Base-by-base conservation (phyloP, 2,329 filamentous ascomycete species). In the Scytalidium sp. region DNA sequence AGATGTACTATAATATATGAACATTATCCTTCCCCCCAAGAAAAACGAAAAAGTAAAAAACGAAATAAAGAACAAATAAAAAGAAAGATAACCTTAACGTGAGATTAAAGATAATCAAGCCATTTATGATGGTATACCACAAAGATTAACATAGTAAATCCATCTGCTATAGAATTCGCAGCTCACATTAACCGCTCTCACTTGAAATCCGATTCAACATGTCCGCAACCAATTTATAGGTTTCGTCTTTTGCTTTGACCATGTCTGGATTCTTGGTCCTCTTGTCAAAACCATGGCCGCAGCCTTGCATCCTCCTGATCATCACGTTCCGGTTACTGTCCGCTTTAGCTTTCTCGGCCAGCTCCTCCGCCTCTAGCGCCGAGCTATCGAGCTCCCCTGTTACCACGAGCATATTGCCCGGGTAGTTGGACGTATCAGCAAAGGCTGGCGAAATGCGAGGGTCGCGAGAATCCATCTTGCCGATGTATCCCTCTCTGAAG, bases 361-460 rank as follows among this genome's bases (percentile, higher is more conserved):
- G 56, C 9, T 47, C 59, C 43, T 70, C 64, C 0, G 61, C 62
- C 48, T 74, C 72, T 1, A 59, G 58, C 1, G 60, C 62, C 21
- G 72, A 60, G n/a, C 49, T 53, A 56, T 74, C 71, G 2, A 65
- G 60, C 3, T 62, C 68, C 6, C 60, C 64, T 1, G 66, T 65
- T 44, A 73, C 49, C 9, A 73, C 53, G 17, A 72, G 43, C 15
- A 63, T 41, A 17, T 56, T 58, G 8, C 49, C 45, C 6, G 64
- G 62, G 45, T 63, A 66, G 2, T 56, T 50, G 10, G 53, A 47
- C 2, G 50, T 39, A 1, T 63, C 52, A 0, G 64, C 64, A n/a
- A 59, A 64, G 20, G 60, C 47, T 0, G 71, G 70, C 0, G 69
- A 72, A 6, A 67, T 60, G 15, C 58, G 55, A 0, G 70, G 68